Evolutionary conservation across 2,329 filamentous ascomycete species (phyloP).

Genomic region (Pseudogymnoascus sp.): DNA sequence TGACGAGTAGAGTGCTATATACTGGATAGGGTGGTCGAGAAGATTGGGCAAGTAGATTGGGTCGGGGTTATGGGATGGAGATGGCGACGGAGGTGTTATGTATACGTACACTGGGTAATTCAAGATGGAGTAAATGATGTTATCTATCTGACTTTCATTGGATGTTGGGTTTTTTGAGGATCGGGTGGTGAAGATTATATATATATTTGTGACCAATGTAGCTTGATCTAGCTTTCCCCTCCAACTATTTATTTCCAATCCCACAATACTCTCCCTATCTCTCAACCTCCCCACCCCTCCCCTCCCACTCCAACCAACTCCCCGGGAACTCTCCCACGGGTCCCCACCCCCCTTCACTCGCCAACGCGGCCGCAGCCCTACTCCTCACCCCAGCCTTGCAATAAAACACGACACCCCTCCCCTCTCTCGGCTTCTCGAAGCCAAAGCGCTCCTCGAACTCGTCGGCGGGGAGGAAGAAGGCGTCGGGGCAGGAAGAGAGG

Average conservation of each 20-base stretch:
- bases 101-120: not conserved
- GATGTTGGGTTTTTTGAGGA: not conserved
- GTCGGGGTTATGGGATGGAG: not conserved
- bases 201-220: not conserved
- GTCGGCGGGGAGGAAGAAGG: constrained; percentile 63
- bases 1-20: constrained; percentile 17
- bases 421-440: constrained; percentile 56
- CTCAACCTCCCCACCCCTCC: constrained; percentile 57
- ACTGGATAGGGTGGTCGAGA: not conserved
- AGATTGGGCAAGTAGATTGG: not conserved
- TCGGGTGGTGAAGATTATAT: not conserved
- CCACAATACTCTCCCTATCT: not conserved
- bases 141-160: not conserved
- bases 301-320: constrained; percentile 76
- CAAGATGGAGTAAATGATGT: not conserved
- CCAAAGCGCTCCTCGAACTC: constrained; percentile 82
- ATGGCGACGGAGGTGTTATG: not conserved
- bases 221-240: not conserved
- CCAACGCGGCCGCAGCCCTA: constrained; percentile 66
- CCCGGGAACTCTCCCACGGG: constrained; percentile 65
- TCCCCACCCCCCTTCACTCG: constrained; percentile 65
- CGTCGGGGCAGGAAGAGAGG: constrained; percentile 66
- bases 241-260: not conserved
- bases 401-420: constrained; percentile 68
- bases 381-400: constrained; percentile 88